phyloP scores from a whole-genome alignment of 768 basidiomycete species.

The Filobasidium floriforme region DNA sequence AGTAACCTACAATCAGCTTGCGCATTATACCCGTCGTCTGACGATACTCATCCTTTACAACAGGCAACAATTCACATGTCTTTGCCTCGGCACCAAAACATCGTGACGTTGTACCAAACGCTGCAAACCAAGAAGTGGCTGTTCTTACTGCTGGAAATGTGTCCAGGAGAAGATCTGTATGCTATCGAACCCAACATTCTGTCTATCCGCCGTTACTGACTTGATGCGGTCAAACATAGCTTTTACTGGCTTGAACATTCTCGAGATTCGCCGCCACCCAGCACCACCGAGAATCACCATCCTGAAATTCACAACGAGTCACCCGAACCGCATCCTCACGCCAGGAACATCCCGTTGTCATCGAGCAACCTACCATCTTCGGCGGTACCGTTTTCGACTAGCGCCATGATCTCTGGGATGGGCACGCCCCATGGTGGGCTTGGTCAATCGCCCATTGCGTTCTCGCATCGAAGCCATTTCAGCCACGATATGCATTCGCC shows the following conservation, averaged over 20 bases:
- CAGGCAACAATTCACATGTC: conserved; percentile 93
- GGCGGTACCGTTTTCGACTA: conserved; percentile 42
- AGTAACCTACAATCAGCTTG: too few relatives aligned
- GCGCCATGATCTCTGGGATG: conserved; percentile 36
- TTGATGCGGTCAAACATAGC: conserved; percentile 16
- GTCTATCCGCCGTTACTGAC: neutral
- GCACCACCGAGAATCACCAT: conserved; percentile 26
- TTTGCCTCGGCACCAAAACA: conserved; percentile 78
- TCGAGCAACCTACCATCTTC: conserved; percentile 43
- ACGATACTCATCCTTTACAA: conserved; percentile 4
- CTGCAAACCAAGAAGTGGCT: conserved; percentile 86
- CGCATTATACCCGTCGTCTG: neutral
- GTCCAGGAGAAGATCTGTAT: conserved; percentile 83
- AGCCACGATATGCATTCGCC: conserved; percentile 27
- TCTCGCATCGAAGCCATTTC: conserved; percentile 32
- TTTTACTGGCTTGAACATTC: conserved; percentile 98
- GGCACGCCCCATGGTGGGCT: conserved; percentile 11
- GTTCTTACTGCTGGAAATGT: conserved; percentile 86
- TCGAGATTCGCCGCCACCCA: conserved; percentile 53
- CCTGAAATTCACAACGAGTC: neutral
- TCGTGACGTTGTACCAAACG: conserved; percentile 86
- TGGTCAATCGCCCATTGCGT: conserved; percentile 32
- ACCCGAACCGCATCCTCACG: conserved; percentile 13
- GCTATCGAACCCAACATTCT: conserved; percentile 5
- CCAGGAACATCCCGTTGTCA: conserved; percentile 32